Base-by-base conservation (phyloP, 164 flowering plant species). In the Brasenia schreberi region DNA sequence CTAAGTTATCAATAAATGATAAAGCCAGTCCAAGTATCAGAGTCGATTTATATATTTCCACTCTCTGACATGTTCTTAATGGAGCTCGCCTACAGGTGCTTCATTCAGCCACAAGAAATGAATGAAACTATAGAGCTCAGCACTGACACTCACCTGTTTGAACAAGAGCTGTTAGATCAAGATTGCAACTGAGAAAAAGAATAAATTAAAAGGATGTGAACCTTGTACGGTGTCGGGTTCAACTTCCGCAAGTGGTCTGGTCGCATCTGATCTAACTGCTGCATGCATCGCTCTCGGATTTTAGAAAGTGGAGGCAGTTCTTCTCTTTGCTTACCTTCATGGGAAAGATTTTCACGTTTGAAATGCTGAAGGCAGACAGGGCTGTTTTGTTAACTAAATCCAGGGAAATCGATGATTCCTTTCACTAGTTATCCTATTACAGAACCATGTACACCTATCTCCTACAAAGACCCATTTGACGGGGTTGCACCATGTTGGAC, bases 211-310 rank as follows among this genome's bases (percentile, higher is more conserved):
- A 49, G 5, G 16, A 49, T 14, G 56, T 49, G 44, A 39, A 95
- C 99, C 96, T 95, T 95, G 84, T 92, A 95, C 5, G 99, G 99
- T 9, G 99, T 95, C 58, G 99, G 99, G 72, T 95, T 95, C 61
- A 95, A 76, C 72, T 94, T 80, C 77, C 99, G 82, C 97, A 95
- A 88, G 78, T 95, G 99, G 79, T 95, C 99, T 39, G 96, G 84
- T 27, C 98, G 85, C 98, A 95, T 92, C 70, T 85, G 89, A 73
- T 82, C 84, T 68, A 92, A 76, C 79, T 92, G 99, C 52, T 80
- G 74, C 33, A 95, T 87, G 82, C 99, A 90, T 5, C 82, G 87
- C 0, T 85, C 79, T 69, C 97, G 85, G 19, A 84, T 85, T 66
- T 80, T 80, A 56, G 79, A 79, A 7, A 95, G 80, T 18, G 85